Conservation (phyloP, 2,329 filamentous ascomycete genomes). For the Talaromyces sp. region DNA sequence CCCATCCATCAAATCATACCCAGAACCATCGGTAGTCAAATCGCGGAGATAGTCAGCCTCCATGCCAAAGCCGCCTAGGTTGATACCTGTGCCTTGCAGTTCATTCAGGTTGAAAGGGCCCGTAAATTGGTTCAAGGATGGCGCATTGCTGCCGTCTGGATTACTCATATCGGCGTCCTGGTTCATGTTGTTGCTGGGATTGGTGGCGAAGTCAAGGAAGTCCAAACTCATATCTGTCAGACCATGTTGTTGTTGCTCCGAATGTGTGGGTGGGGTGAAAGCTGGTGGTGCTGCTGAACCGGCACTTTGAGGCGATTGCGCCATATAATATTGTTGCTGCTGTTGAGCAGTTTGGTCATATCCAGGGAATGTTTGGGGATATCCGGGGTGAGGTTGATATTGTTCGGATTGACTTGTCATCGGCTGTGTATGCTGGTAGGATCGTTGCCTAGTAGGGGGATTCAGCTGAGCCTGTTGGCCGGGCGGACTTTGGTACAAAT, state of each 20-base stretch:
- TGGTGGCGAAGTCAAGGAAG: conserved; percentile 50
- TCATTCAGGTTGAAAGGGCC: conserved; percentile 7
- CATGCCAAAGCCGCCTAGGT: conserved; percentile 43
- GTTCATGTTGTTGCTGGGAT: conserved; percentile 25
- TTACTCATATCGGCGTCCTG: conserved; percentile 32
- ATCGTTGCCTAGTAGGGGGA: conserved; percentile 23
- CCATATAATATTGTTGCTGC: conserved; percentile 28
- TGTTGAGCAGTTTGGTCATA: conserved; percentile 36
- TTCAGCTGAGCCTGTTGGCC: conserved; percentile 33
- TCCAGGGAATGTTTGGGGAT: conserved; percentile 34
- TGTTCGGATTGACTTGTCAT: conserved; percentile 20
- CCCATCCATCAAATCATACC: conserved; percentile 52
- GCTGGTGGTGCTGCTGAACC: conserved; percentile 29
- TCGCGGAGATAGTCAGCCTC: conserved; percentile 47
- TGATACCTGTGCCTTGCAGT: conserved; percentile 40
- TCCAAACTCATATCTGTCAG: conserved; percentile 47
- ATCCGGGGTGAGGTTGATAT: conserved; percentile 28
- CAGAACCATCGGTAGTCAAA: conserved; percentile 44
- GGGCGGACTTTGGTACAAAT: conserved; percentile 36
- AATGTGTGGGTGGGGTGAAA: conserved; percentile 25
- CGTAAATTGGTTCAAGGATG: background rate
- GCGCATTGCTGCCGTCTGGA: conserved; percentile 23
- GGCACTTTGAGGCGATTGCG: conserved; percentile 33
- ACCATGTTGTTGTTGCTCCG: conserved; percentile 17
- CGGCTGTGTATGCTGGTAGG: conserved; percentile 15